Evolutionary conservation across 257 asterid species (phyloP).

Genomic region (Solanum pinnatisectum): DNA sequence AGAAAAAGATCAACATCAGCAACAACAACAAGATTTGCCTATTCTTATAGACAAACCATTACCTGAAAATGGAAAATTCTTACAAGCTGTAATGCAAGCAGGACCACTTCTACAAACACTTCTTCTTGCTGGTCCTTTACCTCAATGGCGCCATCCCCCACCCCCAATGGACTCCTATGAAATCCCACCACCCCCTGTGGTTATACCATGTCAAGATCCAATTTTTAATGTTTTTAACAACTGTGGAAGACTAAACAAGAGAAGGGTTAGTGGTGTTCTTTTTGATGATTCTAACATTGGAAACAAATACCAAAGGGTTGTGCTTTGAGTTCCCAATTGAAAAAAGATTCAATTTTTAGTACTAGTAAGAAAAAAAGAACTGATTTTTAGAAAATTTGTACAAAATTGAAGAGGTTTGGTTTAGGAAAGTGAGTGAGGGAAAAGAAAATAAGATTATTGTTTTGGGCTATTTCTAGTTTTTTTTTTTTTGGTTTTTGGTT

Average conservation of each 20-base stretch:
- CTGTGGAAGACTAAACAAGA: constrained; percentile 43
- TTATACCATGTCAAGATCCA: constrained; percentile 24
- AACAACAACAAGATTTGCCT: constrained; percentile 12
- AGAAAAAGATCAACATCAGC: neutral
- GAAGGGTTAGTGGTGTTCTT: constrained; percentile 22
- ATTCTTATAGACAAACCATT: constrained; percentile 31
- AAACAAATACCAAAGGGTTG: constrained; percentile 44
- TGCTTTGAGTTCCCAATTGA: constrained; percentile 25
- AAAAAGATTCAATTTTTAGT: neutral
- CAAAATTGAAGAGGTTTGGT: constrained; percentile 12
- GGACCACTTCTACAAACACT: constrained; percentile 91
- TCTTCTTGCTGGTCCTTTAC: constrained; percentile 81
- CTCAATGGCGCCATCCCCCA: constrained; percentile 98
- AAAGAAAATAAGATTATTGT: neutral
- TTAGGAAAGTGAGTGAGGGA: neutral
- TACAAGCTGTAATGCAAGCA: constrained; percentile 82
- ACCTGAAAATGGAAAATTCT: constrained; percentile 75
- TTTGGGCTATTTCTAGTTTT: neutral
- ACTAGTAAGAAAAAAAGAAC: neutral
- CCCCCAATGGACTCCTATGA: constrained; percentile 68
- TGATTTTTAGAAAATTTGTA: constrained; percentile 17
- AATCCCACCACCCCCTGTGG: constrained; percentile 80
- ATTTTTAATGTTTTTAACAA: neutral
- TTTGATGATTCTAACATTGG: constrained; percentile 29
- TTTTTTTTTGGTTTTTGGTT: neutral